These are phyloP conservation scores for Penicillium flavigenum DNA, from an alignment of 495 filamentous ascomycete species.

Conservation along the genomic window DNA sequence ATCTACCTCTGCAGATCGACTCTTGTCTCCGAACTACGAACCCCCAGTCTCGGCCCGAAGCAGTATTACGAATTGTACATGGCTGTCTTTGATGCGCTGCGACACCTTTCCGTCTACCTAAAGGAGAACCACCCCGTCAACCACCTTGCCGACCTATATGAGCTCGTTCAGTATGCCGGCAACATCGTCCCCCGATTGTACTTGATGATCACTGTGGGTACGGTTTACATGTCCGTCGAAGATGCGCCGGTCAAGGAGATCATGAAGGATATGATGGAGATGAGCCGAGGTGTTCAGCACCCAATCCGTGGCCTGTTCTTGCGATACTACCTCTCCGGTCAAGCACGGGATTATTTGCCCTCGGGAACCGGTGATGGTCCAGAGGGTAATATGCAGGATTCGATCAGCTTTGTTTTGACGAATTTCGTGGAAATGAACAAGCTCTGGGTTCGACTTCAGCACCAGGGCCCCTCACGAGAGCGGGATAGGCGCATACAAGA, in stretches of 20 bases:
- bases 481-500: conserved; percentile 91
- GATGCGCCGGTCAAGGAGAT: conserved; percentile 99
- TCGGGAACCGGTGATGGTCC: conserved; percentile 80
- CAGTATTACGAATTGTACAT: conserved; percentile 99
- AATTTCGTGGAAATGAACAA: conserved; percentile 99
- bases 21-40: conserved; percentile 93
- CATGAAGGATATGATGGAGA: conserved; percentile 99
- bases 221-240: conserved; percentile 97
- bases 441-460: conserved; percentile 95
- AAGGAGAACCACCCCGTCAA: conserved; percentile 97
- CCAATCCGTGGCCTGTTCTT: conserved; percentile 92
- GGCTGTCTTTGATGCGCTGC: conserved; percentile 96
- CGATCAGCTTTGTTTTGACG: conserved; percentile 93
- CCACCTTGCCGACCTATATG: conserved; percentile 96
- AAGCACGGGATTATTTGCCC: conserved; percentile 86
- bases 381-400: conserved; percentile 94
- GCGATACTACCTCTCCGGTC: conserved; percentile 91
- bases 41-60: conserved; percentile 91
- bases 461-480: conserved; percentile 95
- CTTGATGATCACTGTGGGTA: conserved; percentile 98
- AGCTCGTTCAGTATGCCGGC: conserved; percentile 97
- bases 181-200: conserved; percentile 97
- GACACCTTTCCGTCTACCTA: conserved; percentile 93
- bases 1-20: conserved; percentile 67
- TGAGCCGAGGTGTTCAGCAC: conserved; percentile 97